Evolutionary conservation across 306 rosid genomes (phyloP), one percentile per base, ranked within the genome.

Genomic region (Medicago ruthenica): DNA sequence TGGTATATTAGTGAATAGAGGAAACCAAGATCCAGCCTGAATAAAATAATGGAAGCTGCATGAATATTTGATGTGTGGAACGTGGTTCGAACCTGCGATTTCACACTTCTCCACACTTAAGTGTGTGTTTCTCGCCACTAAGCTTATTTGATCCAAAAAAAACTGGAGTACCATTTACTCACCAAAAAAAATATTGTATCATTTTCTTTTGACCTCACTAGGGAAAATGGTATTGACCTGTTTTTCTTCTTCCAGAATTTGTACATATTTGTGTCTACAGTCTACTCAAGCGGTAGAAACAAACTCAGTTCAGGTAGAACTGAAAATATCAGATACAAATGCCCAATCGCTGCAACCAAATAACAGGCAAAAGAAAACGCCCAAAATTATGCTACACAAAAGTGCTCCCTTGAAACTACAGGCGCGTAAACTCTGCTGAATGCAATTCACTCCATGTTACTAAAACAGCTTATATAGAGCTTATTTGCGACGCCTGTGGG

Each of bases 401-500:
- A 60, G 70, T 15, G 76, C 76, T 44, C 60, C 21, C 58, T 44
- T 6, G 77, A 42, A 41, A 41, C 77, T 59, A 59, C 44, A n/a
- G 24, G 58, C 1, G 17, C 24, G 58, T 18, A 72, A 55, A 39
- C 54, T 39, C 65, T 9, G 67, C 2, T 22, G 16, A 72, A 72
- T 42, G 55, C 4, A 57, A 39, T 39, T 8, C 22, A 5, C 10
- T 71, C 66, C 20, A 4, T 17, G 20, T 39, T 45, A 58, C 76
- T 8, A 59, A 55, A 77, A 69, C 67, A 76, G 54, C 62, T 44
- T 6, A 8, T 67, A 40, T 36, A 16, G 37, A 65, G 42, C 57
- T 83, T 74, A 91, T 86, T 91, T 91, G 74, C 89, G 87, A 41
- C 91, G 81, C 83, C 97, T 84, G 70, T 87, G 31, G 4, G 34